phyloP scores from a whole-genome alignment of 129 eudicot genomes.

The Lactuca sativa region DNA sequence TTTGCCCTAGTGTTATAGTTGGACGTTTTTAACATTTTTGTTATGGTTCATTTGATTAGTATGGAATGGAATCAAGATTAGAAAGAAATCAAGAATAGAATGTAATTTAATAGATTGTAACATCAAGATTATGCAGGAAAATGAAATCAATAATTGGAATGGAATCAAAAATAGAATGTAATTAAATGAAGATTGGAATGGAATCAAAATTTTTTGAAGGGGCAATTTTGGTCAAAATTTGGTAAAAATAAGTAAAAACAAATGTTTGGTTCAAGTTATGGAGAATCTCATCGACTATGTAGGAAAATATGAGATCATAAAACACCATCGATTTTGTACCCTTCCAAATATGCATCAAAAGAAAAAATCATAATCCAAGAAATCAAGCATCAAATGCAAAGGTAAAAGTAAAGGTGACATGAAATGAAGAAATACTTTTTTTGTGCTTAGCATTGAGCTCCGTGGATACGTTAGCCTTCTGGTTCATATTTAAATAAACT shows the following conservation, averaged over 20 bases:
- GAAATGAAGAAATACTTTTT: slow-evolving; percentile 38
- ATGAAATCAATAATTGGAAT: too few relatives aligned
- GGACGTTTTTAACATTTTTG: too few relatives aligned
- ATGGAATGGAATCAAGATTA: too few relatives aligned
- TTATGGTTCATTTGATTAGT: too few relatives aligned
- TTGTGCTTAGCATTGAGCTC: slow-evolving; percentile 68
- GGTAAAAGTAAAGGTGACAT: neutral
- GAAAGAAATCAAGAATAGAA: too few relatives aligned
- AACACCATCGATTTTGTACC: neutral
- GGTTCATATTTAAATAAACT: slow-evolving; percentile 44
- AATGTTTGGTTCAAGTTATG: neutral
- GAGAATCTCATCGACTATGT: slow-evolving; percentile 1
- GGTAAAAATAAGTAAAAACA: neutral
- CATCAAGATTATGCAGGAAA: too few relatives aligned
- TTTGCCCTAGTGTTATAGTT: too few relatives aligned
- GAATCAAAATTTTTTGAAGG: too few relatives aligned
- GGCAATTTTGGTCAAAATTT: too few relatives aligned
- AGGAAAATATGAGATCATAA: neutral
- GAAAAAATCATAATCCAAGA: neutral
- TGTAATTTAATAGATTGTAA: too few relatives aligned
- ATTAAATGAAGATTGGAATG: too few relatives aligned
- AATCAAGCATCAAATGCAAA: neutral
- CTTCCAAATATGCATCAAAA: neutral
- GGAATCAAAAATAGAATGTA: too few relatives aligned
- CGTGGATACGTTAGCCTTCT: slow-evolving; percentile 69